Evolutionary conservation across 345 rosid species (phyloP).

Genomic region (Citrus unshiu): DNA sequence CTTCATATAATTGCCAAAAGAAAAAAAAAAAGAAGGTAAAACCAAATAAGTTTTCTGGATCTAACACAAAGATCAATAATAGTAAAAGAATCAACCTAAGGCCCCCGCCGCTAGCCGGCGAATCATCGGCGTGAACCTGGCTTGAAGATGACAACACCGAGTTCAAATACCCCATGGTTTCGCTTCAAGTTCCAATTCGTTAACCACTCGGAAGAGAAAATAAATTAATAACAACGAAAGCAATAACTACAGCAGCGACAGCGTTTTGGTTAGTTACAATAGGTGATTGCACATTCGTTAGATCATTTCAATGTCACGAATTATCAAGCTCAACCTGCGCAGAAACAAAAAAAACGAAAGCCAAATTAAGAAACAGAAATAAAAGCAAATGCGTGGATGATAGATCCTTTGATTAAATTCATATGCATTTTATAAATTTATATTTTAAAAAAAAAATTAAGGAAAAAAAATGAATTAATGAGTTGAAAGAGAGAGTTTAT

Average conservation of each 20-base stretch:
- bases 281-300: constrained; percentile 4
- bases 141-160: constrained; percentile 71
- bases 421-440: background rate
- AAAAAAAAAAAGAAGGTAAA: background rate
- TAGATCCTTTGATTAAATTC: constrained; percentile 1
- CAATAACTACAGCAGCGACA: background rate
- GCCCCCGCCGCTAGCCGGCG: constrained; percentile 90
- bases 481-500: background rate
- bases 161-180: constrained; percentile 72
- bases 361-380: background rate
- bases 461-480: background rate
- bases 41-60: constrained; percentile 5
- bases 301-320: constrained; percentile 17
- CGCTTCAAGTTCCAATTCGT: constrained; percentile 8
- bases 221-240: constrained; percentile 10
- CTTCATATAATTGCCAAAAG: background rate
- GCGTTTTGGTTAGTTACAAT: background rate
- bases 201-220: constrained; percentile 22
- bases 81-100: constrained; percentile 49
- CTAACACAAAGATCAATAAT: constrained; percentile 1
- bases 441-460: background rate
- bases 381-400: background rate
- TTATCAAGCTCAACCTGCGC: constrained; percentile 27
- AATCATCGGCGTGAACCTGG: constrained; percentile 71
- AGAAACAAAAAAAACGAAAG: background rate